These are phyloP conservation scores for Dictyophora rubrovolvata DNA, from an alignment of 768 basidiomycete genomes.

Conservation along the genomic window DNA sequence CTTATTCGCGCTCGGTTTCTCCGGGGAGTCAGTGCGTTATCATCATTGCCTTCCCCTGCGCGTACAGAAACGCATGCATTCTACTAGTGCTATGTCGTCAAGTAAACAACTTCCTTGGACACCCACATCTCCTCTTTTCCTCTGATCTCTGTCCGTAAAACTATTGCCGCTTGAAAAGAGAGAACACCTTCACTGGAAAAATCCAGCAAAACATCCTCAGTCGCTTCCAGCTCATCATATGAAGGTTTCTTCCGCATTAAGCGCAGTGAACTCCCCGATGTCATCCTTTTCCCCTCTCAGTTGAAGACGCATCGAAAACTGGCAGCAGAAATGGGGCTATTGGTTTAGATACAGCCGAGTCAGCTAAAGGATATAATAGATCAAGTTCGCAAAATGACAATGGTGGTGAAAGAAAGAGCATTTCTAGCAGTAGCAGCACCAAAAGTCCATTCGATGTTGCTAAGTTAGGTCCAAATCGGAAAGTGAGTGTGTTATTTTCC, in stretches of 20 bases:
- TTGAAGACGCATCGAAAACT: neutral
- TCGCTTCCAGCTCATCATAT: conserved; percentile 23
- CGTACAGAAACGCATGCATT: conserved; percentile 2
- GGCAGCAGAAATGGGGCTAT: neutral
- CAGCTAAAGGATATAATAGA: conserved; percentile 19
- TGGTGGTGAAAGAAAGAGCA: conserved; percentile 16
- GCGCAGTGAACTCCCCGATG: conserved; percentile 23
- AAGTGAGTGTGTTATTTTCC: conserved; percentile 25
- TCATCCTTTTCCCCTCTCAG: neutral
- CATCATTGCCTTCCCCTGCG: conserved; percentile 4
- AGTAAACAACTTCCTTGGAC: conserved; percentile 1
- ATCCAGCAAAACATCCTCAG: conserved; percentile 22
- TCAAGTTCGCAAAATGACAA: neutral
- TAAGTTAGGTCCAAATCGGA: conserved; percentile 34
- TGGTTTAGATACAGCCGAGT: conserved; percentile 12
- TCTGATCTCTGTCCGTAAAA: conserved; percentile 52
- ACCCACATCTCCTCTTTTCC: neutral
- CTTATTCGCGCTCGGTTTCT: conserved; percentile 6
- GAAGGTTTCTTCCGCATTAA: conserved; percentile 47
- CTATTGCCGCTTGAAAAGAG: conserved; percentile 74
- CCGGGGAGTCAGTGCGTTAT: conserved; percentile 3
- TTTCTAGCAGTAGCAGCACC: conserved; percentile 23
- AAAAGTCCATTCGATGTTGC: conserved; percentile 39
- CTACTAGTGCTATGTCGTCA: neutral
- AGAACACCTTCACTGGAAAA: conserved; percentile 40